Percentiles rank a stretch among this genome's conserved stretches.
Conservation (phyloP, 2,329 filamentous ascomycete genomes). For the Diaporthe ampelina region DNA sequence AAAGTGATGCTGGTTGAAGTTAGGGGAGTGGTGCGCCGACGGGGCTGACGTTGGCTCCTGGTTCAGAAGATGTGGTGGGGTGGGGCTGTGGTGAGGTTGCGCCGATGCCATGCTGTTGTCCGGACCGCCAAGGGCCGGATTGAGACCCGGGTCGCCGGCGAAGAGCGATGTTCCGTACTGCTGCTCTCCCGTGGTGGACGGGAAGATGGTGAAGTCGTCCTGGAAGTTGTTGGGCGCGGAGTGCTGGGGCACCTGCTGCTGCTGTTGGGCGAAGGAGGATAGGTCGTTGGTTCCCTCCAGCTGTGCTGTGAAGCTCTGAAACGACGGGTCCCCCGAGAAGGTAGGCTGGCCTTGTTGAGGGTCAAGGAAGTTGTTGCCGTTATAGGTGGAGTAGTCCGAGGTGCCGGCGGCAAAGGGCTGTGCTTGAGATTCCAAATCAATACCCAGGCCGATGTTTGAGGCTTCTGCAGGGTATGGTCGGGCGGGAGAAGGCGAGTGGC, state of each 20-base stretch:
- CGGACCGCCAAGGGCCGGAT: conserved; percentile 60
- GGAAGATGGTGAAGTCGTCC: conserved; percentile 74
- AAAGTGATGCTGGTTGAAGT: conserved; percentile 70
- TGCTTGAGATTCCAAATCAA: conserved; percentile 68
- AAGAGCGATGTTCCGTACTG: conserved; percentile 76
- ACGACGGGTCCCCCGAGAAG: conserved; percentile 57
- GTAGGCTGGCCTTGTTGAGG: conserved; percentile 58
- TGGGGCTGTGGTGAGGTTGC: conserved; percentile 69
- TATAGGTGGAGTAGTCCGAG: conserved; percentile 62
- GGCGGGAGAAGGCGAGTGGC: conserved; percentile 67
- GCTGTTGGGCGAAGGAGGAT: conserved; percentile 59
- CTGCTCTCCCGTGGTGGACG: conserved; percentile 65
- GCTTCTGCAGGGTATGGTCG: conserved; percentile 60
- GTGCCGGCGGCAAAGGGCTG: conserved; percentile 57
- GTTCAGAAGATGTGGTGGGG: conserved; percentile 68
- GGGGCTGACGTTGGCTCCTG: conserved; percentile 63
- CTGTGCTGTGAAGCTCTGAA: conserved; percentile 61
- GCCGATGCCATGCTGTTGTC: conserved; percentile 69
- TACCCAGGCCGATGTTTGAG: conserved; percentile 66
- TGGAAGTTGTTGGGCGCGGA: conserved; percentile 65
- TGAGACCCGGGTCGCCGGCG: conserved; percentile 58
- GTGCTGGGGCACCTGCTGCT: conserved; percentile 59
- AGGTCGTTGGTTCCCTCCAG: conserved; percentile 55
- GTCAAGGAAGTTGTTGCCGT: conserved; percentile 61
- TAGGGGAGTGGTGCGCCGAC: conserved; percentile 70